Conservation (phyloP, 1,284 basidiomycete genomes). For the Cutaneotrichosporon sp. region DNA sequence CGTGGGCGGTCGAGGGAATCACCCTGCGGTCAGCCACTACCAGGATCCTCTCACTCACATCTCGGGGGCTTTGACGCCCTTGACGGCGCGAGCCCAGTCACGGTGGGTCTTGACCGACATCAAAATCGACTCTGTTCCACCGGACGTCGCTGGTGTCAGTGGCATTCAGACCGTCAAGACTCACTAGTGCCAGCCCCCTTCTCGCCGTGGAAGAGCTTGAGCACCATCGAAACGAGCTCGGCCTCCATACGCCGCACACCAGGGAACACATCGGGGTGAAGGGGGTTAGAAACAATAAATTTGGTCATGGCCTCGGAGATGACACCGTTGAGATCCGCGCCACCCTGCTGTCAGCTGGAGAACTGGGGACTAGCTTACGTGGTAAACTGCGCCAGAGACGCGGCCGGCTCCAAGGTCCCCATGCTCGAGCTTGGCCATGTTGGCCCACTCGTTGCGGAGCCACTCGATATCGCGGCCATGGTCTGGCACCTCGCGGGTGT, state of each 20-base stretch:
- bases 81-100: constrained; percentile 80
- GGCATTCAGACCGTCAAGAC: not conserved
- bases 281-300: constrained; percentile 63
- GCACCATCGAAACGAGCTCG: constrained; percentile 90
- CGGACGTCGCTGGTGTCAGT: constrained; percentile 62
- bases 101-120: constrained; percentile 86
- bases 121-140: constrained; percentile 89
- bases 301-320: constrained; percentile 48
- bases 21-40: constrained; percentile 52
- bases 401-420: constrained; percentile 58
- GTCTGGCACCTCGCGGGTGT: constrained; percentile 60
- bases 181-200: constrained; percentile 72
- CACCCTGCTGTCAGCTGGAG: constrained; percentile 59
- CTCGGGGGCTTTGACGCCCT: constrained; percentile 86
- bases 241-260: constrained; percentile 93
- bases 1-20: constrained; percentile 79
- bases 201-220: constrained; percentile 79
- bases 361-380: constrained; percentile 47
- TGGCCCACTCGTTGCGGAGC: constrained; percentile 72
- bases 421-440: constrained; percentile 69
- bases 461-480: constrained; percentile 67
- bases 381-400: constrained; percentile 82
- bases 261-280: constrained; percentile 95
- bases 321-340: constrained; percentile 63
- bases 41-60: constrained; percentile 57